Evolutionary conservation across 768 basidiomycete genomes (phyloP).

Genomic region (Cyathus striatus): DNA sequence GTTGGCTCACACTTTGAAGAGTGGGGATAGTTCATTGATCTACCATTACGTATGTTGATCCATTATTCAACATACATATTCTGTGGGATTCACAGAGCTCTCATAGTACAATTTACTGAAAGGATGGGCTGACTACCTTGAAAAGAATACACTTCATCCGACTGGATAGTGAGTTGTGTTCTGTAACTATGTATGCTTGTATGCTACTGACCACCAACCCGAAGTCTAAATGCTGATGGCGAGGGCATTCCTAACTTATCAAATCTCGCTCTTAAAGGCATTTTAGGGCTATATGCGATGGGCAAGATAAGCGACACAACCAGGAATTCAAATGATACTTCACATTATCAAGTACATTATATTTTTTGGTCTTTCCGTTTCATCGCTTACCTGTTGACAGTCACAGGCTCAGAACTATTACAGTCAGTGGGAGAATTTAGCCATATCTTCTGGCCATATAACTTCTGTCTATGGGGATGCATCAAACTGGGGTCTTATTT

Average conservation of each 20-base stretch:
- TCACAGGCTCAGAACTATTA: too few relatives aligned
- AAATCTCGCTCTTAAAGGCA: conserved; percentile 59
- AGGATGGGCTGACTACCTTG: conserved; percentile 48
- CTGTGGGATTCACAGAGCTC: too few relatives aligned
- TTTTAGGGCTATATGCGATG: conserved; percentile 52
- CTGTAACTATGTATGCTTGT: conserved; percentile 14
- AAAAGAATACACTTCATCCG: conserved; percentile 30
- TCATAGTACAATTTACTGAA: conserved; percentile 40
- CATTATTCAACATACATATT: background rate
- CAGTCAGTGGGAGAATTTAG: too few relatives aligned
- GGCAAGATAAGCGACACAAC: conserved; percentile 46
- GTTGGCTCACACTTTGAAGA: conserved; percentile 27
- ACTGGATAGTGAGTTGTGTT: conserved; percentile 27
- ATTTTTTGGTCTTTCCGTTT: too few relatives aligned
- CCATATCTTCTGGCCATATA: too few relatives aligned
- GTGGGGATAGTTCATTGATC: conserved; percentile 29
- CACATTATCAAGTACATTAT: too few relatives aligned
- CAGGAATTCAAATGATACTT: too few relatives aligned
- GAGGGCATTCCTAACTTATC: conserved; percentile 36
- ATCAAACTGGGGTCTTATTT: too few relatives aligned
- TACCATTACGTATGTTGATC: too few relatives aligned
- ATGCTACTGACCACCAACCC: background rate
- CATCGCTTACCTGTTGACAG: too few relatives aligned
- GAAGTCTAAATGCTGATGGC: conserved; percentile 5
- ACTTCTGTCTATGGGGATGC: too few relatives aligned